Percentiles rank a stretch among this genome's conserved stretches.
Conservation (phyloP, 1,139 yeast genomes). For the Candida sp. region DNA sequence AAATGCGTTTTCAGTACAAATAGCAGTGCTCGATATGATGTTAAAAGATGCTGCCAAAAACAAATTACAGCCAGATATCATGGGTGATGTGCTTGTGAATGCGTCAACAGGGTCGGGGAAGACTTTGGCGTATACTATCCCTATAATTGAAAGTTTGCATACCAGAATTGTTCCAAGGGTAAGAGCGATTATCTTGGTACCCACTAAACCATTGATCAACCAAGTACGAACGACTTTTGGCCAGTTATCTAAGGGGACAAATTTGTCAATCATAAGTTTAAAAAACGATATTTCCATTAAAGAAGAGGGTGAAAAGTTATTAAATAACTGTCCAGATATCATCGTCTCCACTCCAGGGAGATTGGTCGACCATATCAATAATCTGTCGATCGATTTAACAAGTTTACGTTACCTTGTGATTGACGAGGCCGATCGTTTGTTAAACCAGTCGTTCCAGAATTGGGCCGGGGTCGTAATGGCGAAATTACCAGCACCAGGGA, state of each 20-base stretch:
- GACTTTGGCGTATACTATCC: conserved; percentile 85
- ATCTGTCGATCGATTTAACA: conserved; percentile 35
- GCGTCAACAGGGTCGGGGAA: conserved; percentile 98
- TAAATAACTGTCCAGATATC: conserved; percentile 63
- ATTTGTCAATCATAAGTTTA: conserved; percentile 57
- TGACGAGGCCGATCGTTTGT: conserved; percentile 92
- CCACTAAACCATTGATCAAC: conserved; percentile 82
- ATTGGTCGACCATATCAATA: conserved; percentile 77
- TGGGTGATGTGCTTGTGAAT: conserved; percentile 80
- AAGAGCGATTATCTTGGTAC: conserved; percentile 78
- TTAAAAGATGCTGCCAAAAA: conserved; percentile 46
- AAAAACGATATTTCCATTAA: conserved; percentile 56
- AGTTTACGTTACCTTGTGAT: conserved; percentile 69
- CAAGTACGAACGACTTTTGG: conserved; percentile 74
- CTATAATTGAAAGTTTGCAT: conserved; percentile 68
- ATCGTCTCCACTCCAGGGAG: conserved; percentile 91
- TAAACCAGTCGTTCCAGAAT: conserved; percentile 89
- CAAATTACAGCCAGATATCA: conserved; percentile 53
- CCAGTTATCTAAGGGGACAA: conserved; percentile 63
- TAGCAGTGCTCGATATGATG: conserved; percentile 58
- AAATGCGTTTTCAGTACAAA: conserved; percentile 77
- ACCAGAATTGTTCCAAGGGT: conserved; percentile 67
- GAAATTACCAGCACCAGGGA: conserved; percentile 36
- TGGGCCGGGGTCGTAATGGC: conserved; percentile 76
- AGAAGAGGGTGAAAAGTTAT: conserved; percentile 59